These are phyloP conservation scores for Cochlearia excelsa DNA, from an alignment of 345 rosid genomes.

Conservation along the genomic window DNA sequence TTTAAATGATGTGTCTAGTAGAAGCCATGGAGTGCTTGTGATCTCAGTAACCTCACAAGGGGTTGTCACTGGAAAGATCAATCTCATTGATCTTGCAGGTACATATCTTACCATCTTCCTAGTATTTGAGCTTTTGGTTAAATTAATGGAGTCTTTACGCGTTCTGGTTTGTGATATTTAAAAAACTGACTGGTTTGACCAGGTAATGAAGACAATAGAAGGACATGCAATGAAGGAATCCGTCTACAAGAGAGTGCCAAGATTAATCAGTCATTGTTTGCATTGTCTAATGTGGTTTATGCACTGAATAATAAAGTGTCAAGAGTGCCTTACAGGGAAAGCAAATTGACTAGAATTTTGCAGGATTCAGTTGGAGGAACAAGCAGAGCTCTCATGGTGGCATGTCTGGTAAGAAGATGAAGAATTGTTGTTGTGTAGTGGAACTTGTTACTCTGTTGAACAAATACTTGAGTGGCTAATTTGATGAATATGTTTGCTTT, in stretches of 20 bases:
- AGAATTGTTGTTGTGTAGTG: background rate
- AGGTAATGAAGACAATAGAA: conserved; percentile 94
- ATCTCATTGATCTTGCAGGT: conserved; percentile 96
- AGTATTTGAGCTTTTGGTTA: background rate
- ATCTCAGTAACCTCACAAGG: conserved; percentile 51
- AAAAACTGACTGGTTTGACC: background rate
- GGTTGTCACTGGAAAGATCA: conserved; percentile 61
- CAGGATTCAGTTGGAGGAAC: conserved; percentile 96
- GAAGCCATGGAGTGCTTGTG: conserved; percentile 92
- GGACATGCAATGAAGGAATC: conserved; percentile 81
- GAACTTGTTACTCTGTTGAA: conserved; percentile 2
- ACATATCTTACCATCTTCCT: background rate
- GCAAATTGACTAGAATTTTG: conserved; percentile 86
- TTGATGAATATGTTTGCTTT: conserved; percentile 7
- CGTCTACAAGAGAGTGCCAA: conserved; percentile 86
- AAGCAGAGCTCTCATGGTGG: conserved; percentile 80
- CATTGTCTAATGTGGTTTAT: conserved; percentile 81
- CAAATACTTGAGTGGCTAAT: background rate
- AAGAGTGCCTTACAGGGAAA: conserved; percentile 83
- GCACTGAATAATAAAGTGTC: conserved; percentile 74
- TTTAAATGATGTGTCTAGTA: conserved; percentile 82
- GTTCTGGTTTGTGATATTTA: background rate
- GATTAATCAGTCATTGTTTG: conserved; percentile 84
- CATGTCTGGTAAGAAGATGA: conserved; percentile 64
- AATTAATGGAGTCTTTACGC: background rate